A percentile compares a stretch with the other conserved stretches of the same genome.
These are phyloP conservation scores for Kwoniella shandongensis DNA, from an alignment of 768 basidiomycete genomes.

Conservation along the genomic window DNA sequence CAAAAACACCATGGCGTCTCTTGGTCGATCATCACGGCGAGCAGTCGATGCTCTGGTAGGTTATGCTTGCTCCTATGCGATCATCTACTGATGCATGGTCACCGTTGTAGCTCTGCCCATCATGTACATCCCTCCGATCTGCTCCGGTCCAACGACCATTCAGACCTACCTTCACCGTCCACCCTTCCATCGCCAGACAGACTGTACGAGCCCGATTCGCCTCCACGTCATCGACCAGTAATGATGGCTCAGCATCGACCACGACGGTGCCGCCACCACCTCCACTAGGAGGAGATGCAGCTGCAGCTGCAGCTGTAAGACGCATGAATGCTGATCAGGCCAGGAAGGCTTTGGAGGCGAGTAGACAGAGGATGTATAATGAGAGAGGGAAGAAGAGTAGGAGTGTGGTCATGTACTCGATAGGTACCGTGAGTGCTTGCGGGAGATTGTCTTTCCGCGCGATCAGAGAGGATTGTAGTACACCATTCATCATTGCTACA, in stretches of 20 bases:
- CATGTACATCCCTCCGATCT: slow-evolving; percentile 5
- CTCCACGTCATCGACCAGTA: not conserved
- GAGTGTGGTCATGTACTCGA: slow-evolving; percentile 37
- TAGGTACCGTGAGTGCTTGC: slow-evolving; percentile 39
- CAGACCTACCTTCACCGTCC: not conserved
- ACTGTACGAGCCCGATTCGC: not conserved
- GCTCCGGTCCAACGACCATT: not conserved
- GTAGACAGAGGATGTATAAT: slow-evolving; percentile 38
- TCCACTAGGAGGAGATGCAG: not conserved
- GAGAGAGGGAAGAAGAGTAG: slow-evolving; percentile 32
- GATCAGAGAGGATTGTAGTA: too few species aligned
- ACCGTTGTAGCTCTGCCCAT: slow-evolving; percentile 12
- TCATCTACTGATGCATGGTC: not conserved
- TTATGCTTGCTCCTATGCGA: not conserved
- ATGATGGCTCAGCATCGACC: not conserved
- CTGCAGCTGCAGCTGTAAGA: too few species aligned
- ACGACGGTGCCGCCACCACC: not conserved
- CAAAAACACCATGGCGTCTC: not conserved
- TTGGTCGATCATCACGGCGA: slow-evolving; percentile 9
- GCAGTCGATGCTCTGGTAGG: slow-evolving; percentile 7
- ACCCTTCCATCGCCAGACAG: not conserved
- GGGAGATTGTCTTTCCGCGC: not conserved
- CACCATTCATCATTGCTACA: too few species aligned
- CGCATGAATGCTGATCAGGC: slow-evolving; percentile 19
- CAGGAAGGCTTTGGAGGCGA: slow-evolving; percentile 29